phyloP scores from a whole-genome alignment of 2,329 filamentous ascomycete genomes.

The Trichoderma aggressivum region DNA sequence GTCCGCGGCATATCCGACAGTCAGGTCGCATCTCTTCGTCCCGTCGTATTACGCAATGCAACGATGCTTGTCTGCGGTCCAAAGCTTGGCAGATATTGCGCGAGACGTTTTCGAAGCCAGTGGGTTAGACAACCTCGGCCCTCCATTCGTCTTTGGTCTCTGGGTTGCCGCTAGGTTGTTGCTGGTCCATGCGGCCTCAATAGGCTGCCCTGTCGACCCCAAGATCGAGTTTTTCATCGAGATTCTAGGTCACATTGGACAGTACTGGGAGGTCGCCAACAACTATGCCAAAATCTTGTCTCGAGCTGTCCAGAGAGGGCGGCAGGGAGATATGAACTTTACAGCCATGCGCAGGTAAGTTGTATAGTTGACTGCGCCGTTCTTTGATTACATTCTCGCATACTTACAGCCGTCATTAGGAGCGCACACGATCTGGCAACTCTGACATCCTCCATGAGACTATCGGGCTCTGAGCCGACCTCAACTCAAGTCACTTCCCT shows the following conservation, averaged over 20 bases:
- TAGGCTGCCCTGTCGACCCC: conserved; percentile 36
- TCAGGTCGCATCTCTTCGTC: conserved; percentile 40
- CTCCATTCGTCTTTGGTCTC: conserved; percentile 43
- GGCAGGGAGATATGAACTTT: conserved; percentile 37
- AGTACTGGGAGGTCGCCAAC: conserved; percentile 44
- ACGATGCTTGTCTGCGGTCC: conserved; percentile 42
- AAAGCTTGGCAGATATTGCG: conserved; percentile 43
- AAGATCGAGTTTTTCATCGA: conserved; percentile 44
- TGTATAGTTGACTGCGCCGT: background rate
- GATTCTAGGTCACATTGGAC: conserved; percentile 39
- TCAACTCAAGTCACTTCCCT: conserved; percentile 38
- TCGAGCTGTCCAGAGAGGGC: conserved; percentile 36
- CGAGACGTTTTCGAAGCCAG: conserved; percentile 43
- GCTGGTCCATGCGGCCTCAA: conserved; percentile 40
- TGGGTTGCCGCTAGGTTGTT: conserved; percentile 43
- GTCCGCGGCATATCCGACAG: conserved; percentile 41
- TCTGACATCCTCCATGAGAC: conserved; percentile 35
- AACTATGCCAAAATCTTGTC: conserved; percentile 41
- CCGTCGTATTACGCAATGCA: conserved; percentile 46
- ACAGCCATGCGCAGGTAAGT: conserved; percentile 40
- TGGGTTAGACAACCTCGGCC: conserved; percentile 41
- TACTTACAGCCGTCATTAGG: conserved; percentile 23
- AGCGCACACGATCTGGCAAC: conserved; percentile 40
- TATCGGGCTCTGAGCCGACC: conserved; percentile 37
- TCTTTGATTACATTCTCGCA: background rate